Evolutionary conservation across 257 asterid species (phyloP).

Genomic region (Mentha longifolia): DNA sequence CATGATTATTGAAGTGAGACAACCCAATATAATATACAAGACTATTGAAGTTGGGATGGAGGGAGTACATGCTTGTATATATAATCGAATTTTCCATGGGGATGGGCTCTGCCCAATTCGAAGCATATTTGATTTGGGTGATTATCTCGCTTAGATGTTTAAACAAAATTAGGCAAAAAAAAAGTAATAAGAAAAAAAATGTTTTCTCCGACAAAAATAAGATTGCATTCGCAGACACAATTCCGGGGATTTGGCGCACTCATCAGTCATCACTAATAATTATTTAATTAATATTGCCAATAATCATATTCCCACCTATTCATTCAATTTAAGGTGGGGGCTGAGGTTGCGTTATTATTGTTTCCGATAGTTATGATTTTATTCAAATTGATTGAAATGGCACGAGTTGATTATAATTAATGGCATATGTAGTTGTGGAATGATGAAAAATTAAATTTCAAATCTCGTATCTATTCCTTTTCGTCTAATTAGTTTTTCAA

Average conservation of each 20-base stretch:
- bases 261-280: neutral
- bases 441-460: neutral
- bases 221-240: slow-evolving; percentile 9
- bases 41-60: no score
- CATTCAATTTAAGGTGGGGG: neutral
- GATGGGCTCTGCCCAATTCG: no score
- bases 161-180: neutral
- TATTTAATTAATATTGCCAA: no score
- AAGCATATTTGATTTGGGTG: no score
- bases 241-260: slow-evolving; percentile 17
- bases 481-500: no score
- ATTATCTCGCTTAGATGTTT: no score
- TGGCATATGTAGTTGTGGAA: neutral
- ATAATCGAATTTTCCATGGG: no score
- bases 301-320: neutral
- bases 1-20: no score
- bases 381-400: neutral
- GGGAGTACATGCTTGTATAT: no score
- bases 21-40: no score
- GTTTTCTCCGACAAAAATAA: slow-evolving; percentile 26
- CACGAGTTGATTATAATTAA: neutral
- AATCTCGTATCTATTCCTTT: no score
- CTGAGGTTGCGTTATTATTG: neutral
- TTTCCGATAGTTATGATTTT: neutral
- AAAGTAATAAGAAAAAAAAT: neutral